Conservation (phyloP, 1,284 basidiomycete species). For the Ustilago vetiveriae region DNA sequence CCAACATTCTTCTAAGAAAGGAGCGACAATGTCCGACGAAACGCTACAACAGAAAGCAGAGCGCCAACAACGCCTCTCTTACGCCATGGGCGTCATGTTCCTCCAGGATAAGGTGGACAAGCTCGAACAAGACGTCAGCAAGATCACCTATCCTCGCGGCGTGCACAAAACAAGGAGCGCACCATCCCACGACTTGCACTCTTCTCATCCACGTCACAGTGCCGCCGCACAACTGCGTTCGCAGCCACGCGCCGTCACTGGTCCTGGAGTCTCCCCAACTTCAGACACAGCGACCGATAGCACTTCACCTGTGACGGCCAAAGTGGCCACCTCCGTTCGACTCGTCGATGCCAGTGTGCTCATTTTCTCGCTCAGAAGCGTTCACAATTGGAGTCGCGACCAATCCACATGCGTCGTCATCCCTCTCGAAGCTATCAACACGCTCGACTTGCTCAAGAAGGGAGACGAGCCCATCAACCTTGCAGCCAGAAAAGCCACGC, state of each 20-base stretch:
- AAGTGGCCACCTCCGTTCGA: constrained; percentile 7
- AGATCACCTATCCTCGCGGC: constrained; percentile 33
- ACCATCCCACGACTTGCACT: background rate
- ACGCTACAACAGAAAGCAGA: constrained; percentile 24
- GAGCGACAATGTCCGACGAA: constrained; percentile 20
- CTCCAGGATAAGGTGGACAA: constrained; percentile 57
- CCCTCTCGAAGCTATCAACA: constrained; percentile 88
- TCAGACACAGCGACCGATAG: background rate
- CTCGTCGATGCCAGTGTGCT: constrained; percentile 83
- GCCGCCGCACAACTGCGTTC: background rate
- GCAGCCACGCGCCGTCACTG: constrained; percentile 30
- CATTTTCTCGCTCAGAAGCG: constrained; percentile 80
- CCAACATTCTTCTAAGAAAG: too few species aligned
- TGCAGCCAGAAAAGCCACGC: constrained; percentile 81
- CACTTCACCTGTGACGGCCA: background rate
- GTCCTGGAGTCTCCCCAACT: constrained; percentile 6
- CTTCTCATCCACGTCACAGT: background rate
- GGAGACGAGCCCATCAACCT: constrained; percentile 80
- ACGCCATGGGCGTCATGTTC: constrained; percentile 61
- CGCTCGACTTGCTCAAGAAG: constrained; percentile 92
- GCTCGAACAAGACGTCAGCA: constrained; percentile 48
- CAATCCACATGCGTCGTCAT: constrained; percentile 78
- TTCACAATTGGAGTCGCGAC: constrained; percentile 81
- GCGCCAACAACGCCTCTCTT: constrained; percentile 44
- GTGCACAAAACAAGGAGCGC: constrained; percentile 27